Percentiles rank a stretch among this genome's conserved stretches.
Conservation (phyloP, 257 asterid species). For the Pogostemon cablin region DNA sequence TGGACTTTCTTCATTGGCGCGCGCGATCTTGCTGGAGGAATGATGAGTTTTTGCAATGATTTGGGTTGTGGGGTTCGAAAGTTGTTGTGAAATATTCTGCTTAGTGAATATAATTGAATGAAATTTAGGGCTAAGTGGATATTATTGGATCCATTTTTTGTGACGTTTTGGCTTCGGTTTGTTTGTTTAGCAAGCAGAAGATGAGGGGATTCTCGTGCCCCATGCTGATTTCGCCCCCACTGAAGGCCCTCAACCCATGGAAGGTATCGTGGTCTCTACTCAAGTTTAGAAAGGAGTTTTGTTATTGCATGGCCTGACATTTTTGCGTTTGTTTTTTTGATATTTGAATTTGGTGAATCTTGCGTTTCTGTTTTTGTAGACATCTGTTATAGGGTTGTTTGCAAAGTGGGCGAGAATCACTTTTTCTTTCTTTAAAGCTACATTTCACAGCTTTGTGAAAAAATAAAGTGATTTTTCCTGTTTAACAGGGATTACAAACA, state of each 20-base stretch:
- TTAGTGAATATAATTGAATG: slow-evolving; percentile 1
- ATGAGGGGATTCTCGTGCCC: slow-evolving; percentile 70
- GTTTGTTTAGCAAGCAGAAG: slow-evolving; percentile 53
- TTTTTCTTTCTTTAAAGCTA: too few relatives aligned
- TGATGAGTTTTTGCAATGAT: slow-evolving; percentile 26
- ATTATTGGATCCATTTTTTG: slow-evolving; percentile 40
- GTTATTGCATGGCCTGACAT: not conserved
- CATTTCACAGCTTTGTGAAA: too few relatives aligned
- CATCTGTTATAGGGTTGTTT: not conserved
- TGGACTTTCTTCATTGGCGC: slow-evolving; percentile 27
- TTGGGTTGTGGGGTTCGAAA: slow-evolving; percentile 28
- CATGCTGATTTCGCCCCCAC: slow-evolving; percentile 46
- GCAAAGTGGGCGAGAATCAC: too few relatives aligned
- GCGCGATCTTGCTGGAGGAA: slow-evolving; percentile 22
- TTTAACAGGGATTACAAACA: too few relatives aligned
- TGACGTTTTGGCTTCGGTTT: slow-evolving; percentile 30
- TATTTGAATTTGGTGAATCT: slow-evolving; percentile 18
- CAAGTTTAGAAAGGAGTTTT: slow-evolving; percentile 14
- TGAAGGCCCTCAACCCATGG: slow-evolving; percentile 75
- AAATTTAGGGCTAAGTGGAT: slow-evolving; percentile 34
- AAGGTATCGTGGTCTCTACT: slow-evolving; percentile 49
- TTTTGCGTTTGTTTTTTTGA: slow-evolving; percentile 9
- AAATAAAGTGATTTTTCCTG: too few relatives aligned
- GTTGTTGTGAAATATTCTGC: slow-evolving; percentile 32
- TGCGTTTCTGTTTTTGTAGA: not conserved